Conservation (phyloP, 306 rosid species). For the Arachis stenosperma region DNA sequence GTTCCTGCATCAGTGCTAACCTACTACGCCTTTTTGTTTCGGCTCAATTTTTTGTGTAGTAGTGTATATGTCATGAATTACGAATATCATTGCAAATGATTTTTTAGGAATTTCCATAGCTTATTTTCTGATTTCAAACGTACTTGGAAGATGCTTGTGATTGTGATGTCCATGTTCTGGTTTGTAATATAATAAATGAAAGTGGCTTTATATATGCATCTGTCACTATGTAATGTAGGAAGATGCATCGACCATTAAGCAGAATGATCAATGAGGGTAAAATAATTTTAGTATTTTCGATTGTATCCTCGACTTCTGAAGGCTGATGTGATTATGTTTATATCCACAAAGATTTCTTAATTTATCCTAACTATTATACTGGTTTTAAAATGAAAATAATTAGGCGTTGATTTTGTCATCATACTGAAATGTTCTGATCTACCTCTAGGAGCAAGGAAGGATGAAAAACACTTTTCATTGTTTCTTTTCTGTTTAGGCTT, state of each 20-base stretch:
- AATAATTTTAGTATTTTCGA: neutral
- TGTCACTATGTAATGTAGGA: slow-evolving; percentile 16
- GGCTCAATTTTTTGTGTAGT: slow-evolving; percentile 16
- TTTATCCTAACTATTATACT: neutral
- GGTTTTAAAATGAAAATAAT: slow-evolving; percentile 7
- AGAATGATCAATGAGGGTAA: neutral
- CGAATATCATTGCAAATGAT: slow-evolving; percentile 5
- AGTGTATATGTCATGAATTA: neutral
- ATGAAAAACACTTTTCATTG: slow-evolving; percentile 3
- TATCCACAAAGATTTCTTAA: neutral
- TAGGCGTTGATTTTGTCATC: slow-evolving; percentile 6
- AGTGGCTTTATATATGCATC: neutral
- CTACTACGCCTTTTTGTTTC: neutral
- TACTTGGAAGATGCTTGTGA: slow-evolving; percentile 5
- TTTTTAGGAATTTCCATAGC: neutral
- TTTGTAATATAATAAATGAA: slow-evolving; percentile 14
- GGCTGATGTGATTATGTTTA: neutral
- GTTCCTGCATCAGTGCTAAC: slow-evolving; percentile 23
- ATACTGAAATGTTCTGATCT: slow-evolving; percentile 29
- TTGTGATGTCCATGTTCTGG: slow-evolving; percentile 10
- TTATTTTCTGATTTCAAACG: neutral
- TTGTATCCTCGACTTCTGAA: neutral
- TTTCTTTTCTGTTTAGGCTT: slow-evolving; percentile 18
- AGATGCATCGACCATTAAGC: slow-evolving; percentile 19
- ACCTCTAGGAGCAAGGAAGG: slow-evolving; percentile 18